A percentile compares a stretch with the other conserved stretches of the same genome.
Evolutionary conservation across 2,329 filamentous ascomycete genomes (phyloP).

Genomic region (Dryadomyces quercivorus): DNA sequence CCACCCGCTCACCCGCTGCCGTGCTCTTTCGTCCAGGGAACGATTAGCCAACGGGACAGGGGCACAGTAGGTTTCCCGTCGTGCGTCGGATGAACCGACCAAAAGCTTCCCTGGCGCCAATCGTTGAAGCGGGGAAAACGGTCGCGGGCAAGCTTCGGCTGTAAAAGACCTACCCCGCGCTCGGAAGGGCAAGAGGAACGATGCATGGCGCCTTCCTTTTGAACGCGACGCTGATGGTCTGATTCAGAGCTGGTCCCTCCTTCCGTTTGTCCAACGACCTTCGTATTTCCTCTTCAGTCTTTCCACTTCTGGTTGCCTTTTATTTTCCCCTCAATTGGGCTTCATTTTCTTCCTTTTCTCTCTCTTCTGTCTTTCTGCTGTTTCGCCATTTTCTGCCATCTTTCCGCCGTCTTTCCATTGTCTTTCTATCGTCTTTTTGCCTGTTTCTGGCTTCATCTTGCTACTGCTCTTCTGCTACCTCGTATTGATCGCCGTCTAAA

Average conservation of each 20-base stretch:
- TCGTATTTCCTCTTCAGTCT: neutral
- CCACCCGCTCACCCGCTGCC: neutral
- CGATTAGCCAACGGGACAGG: neutral
- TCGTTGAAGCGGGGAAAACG: no score
- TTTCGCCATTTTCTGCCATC: neutral
- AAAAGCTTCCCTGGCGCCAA: no score
- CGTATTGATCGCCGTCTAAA: neutral
- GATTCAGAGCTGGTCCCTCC: neutral
- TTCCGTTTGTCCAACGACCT: neutral
- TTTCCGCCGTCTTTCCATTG: neutral
- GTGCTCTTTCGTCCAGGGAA: neutral
- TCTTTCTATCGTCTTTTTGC: no score
- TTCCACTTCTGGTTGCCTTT: neutral
- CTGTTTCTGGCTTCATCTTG: no score
- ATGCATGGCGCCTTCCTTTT: slow-evolving; percentile 14
- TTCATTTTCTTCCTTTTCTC: neutral
- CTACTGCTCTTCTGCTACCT: neutral
- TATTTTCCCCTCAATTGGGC: neutral
- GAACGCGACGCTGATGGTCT: neutral
- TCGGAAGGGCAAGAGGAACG: slow-evolving; percentile 4
- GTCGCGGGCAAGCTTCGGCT: neutral
- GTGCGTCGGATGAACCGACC: no score
- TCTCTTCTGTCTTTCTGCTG: neutral
- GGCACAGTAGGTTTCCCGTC: no score
- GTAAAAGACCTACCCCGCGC: slow-evolving; percentile 4